Evolutionary conservation across 2,329 filamentous ascomycete species (phyloP), one percentile per base, ranked within the genome.

Genomic region (Aspergillus caelatus): DNA sequence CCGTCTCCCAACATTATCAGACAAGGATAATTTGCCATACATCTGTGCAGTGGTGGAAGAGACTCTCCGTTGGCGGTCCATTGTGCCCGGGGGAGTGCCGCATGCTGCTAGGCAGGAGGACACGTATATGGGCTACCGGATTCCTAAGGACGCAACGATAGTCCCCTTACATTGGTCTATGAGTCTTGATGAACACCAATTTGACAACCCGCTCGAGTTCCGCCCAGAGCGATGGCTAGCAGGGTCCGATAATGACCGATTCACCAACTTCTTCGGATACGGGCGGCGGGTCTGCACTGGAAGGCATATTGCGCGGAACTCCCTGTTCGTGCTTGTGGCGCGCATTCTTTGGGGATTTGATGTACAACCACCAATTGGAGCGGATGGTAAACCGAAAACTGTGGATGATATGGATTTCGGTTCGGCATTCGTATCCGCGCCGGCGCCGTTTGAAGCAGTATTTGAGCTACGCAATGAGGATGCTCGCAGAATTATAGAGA

Each of bases 251-350:
- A 83, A 84, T 12, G 85, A 83, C 0, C 84, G 82, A 57, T 84
- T 86, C 0, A 82, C 85, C 0, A 84, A 81, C 10, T 84, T 86
- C 57, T 85, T 88, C 64, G 86, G 83, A 0, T 87, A 86, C 68
- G 86, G 86, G 0, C 76, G 85, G 9, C 77, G 86, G 11, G 81
- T 86, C 0, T 80, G 79, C 10, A 81, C 75, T 0, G 77, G 76
- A 0, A 60, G 72, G 8, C 62, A 71, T 62, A 70, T 80, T 45
- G 76, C 75, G 3, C 65, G 61, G 1, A 74, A 75, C 32, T 74
- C 73, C 72, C 58, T 82, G 74, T 68, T 86, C 68, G 84, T 87
- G 64, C 85, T 85, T n/a, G 84, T 88, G 62, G 82, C 84, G 0
- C 76, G 85, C 36, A 84, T 88, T 81, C 83, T 88, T 62, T 79